phyloP scores from a whole-genome alignment of 352 stramenopile species.

The Globisporangium polare region DNA sequence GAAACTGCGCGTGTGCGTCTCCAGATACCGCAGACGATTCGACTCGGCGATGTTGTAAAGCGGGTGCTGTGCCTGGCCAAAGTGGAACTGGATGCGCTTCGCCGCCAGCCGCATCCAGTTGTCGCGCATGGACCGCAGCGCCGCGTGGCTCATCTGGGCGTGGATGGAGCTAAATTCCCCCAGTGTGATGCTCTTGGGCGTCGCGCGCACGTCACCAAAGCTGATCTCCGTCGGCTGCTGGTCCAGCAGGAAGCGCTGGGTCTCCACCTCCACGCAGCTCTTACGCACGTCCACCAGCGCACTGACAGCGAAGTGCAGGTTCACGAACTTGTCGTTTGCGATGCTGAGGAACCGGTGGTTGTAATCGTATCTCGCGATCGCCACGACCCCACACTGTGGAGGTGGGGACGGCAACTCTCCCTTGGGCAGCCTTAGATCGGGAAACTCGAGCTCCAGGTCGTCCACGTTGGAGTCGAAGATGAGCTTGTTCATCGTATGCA shows the following conservation, averaged over 20 bases:
- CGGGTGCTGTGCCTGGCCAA: conserved; percentile 45
- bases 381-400: conserved; percentile 49
- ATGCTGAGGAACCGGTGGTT: conserved; percentile 63
- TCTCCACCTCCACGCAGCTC: conserved; percentile 59
- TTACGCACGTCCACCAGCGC: conserved; percentile 70
- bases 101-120: conserved; percentile 66
- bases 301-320: conserved; percentile 62
- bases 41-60: conserved; percentile 62
- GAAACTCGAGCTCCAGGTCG: conserved; percentile 58
- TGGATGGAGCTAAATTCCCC: conserved; percentile 68
- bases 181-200: conserved; percentile 65
- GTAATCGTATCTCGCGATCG: conserved; percentile 55
- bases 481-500: conserved; percentile 92
- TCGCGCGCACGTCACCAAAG: conserved; percentile 45
- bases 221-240: conserved; percentile 62
- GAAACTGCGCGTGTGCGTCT: conserved; percentile 46
- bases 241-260: conserved; percentile 60
- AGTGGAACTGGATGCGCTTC: conserved; percentile 70
- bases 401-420: conserved; percentile 18
- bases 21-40: conserved; percentile 67
- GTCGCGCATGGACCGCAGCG: conserved; percentile 75
- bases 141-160: conserved; percentile 62
- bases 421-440: conserved; percentile 41
- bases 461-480: conserved; percentile 80
- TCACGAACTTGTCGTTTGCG: conserved; percentile 64